Percentiles rank a stretch among this genome's conserved stretches.
phyloP scores from a whole-genome alignment of 2,329 filamentous ascomycete species.

The Pezicula carpinea region DNA sequence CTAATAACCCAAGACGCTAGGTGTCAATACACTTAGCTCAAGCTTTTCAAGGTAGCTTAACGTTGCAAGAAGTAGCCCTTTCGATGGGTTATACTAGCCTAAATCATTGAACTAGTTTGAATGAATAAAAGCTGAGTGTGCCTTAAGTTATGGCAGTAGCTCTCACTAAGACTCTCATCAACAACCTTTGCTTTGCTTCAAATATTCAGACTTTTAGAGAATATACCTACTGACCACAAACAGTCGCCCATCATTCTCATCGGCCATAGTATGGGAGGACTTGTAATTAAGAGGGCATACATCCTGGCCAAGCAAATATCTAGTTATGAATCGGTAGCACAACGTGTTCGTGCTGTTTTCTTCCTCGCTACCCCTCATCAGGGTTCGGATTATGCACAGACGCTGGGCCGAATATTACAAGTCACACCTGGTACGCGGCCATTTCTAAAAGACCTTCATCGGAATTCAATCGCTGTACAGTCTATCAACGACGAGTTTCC shows the following conservation, averaged over 20 bases:
- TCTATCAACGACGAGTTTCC: slow-evolving; percentile 30
- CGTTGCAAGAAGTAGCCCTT: too few relatives aligned
- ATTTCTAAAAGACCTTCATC: slow-evolving; percentile 25
- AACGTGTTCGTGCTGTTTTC: slow-evolving; percentile 25
- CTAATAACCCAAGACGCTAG: too few relatives aligned
- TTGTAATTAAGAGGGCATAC: slow-evolving; percentile 30
- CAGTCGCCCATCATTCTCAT: slow-evolving; percentile 27
- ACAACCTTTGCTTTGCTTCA: too few relatives aligned
- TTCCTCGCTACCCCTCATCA: slow-evolving; percentile 33
- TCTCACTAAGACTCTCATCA: too few relatives aligned
- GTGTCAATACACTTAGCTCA: too few relatives aligned
- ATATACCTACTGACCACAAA: too few relatives aligned
- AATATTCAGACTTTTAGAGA: too few relatives aligned
- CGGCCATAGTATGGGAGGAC: slow-evolving; percentile 32
- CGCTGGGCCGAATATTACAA: slow-evolving; percentile 10
- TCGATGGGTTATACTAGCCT: too few relatives aligned
- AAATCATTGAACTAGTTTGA: too few relatives aligned
- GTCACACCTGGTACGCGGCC: slow-evolving; percentile 6
- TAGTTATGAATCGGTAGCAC: slow-evolving; percentile 9
- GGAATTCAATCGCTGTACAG: slow-evolving; percentile 29
- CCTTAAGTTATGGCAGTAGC: too few relatives aligned
- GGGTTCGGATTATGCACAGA: slow-evolving; percentile 12
- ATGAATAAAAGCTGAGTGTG: too few relatives aligned
- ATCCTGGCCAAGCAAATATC: slow-evolving; percentile 17
- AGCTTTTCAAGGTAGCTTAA: too few relatives aligned